phyloP scores from a whole-genome alignment of 2,329 filamentous ascomycete species.

The Tympanopsis confertula region DNA sequence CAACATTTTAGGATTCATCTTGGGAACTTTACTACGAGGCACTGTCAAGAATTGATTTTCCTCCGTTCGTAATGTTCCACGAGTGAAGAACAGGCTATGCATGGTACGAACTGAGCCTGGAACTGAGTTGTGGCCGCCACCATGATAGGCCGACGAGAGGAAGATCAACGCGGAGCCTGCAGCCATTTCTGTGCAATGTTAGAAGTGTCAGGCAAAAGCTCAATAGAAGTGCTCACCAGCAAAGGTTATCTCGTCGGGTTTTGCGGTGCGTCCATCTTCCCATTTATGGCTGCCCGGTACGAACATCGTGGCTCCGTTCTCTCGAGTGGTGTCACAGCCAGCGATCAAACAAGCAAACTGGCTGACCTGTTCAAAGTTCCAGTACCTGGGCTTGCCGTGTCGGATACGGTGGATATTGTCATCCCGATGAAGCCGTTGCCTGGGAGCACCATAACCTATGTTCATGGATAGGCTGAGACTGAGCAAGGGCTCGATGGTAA shows the following conservation, averaged over 20 bases:
- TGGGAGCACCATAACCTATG: constrained; percentile 14
- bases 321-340: constrained; percentile 11
- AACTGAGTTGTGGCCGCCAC: constrained; percentile 15
- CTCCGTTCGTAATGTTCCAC: constrained; percentile 15
- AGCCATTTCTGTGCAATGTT: constrained; percentile 16
- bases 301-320: constrained; percentile 19
- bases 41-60: constrained; percentile 20
- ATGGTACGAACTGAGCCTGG: constrained; percentile 12
- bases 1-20: constrained; percentile 18
- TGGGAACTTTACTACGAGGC: constrained; percentile 13
- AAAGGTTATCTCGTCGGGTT: constrained; percentile 17
- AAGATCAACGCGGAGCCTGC: constrained; percentile 21
- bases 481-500: constrained; percentile 12
- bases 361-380: constrained; percentile 7
- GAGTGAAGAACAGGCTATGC: constrained; percentile 16
- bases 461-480: constrained; percentile 14
- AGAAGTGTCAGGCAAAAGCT: neutral
- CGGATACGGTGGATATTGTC: constrained; percentile 16
- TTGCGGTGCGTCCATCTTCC: constrained; percentile 13
- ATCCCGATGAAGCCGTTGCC: constrained; percentile 16
- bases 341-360: constrained; percentile 16
- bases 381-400: too few species aligned
- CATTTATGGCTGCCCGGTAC: constrained; percentile 17
- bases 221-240: constrained; percentile 13
- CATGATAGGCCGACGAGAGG: constrained; percentile 17